Base-by-base conservation (phyloP, 1,284 basidiomycete species). In the Neotropicomus parvogracilis region DNA sequence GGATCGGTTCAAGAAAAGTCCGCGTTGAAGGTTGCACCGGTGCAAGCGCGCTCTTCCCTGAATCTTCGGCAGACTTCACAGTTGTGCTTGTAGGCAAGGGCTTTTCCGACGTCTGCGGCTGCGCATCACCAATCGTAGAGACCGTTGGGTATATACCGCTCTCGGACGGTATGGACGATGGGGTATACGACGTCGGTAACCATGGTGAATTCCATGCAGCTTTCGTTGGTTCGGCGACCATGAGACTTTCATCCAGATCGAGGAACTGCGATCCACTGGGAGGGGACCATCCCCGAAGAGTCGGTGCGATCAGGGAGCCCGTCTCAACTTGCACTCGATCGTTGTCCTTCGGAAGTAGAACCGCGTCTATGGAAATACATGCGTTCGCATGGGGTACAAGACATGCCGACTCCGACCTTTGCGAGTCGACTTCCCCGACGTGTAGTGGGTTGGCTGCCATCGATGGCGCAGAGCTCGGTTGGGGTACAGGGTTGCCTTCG, bases 251-350 rank as follows among this genome's bases (percentile, higher is more conserved):
- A 14, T 59, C 59, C 17, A 63, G 49, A 19, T 66, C 65, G 27
- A 63, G 43, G 28, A 52, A 64, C 35, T 53, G 58, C 11, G 46
- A 63, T 29, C 65, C 63, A 6, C 44, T 38, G 13, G 62, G 58
- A 44, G 61, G 61, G 2, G 48, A 44, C 61, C 61, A 63, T 44
- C 61, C 65, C 6, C 27, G 46, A 33, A 67, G 51, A 5, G 20
- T 39, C 29, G 59, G 26, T 11, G 41, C 14, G 24, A 24, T 39
- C 10, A 40, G 21, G 16, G 16, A 6, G 10, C 8, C 14, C 8
- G 5, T 26, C 26, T 44, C 13, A 17, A 19, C 19, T 26, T 1
- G 50, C 38, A 20, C 27, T 19, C 36, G 47, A 44, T 32, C 31
- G 26, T 49, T 27, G 31, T 21, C 27, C 36, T 41, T 34, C 27